These are phyloP conservation scores for Phytophthora kernoviae DNA, from an alignment of 352 stramenopile species.

Conservation along the genomic window DNA sequence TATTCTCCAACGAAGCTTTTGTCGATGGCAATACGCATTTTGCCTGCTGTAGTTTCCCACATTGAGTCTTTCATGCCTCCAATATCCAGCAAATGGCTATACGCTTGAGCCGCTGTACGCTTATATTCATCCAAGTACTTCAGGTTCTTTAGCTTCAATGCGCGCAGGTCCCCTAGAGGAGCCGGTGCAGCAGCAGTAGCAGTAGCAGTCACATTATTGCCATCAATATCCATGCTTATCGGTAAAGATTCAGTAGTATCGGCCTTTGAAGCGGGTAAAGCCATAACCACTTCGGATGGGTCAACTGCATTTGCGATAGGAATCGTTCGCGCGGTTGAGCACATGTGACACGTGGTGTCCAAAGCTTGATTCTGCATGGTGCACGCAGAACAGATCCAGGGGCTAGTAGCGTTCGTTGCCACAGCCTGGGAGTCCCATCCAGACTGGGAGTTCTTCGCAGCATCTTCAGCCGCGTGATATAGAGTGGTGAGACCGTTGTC, in stretches of 20 bases:
- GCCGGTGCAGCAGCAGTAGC: neutral
- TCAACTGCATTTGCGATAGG: conserved; percentile 49
- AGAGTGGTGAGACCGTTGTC: conserved; percentile 68
- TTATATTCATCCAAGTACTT: conserved; percentile 61
- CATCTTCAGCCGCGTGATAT: conserved; percentile 68
- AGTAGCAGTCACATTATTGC: conserved; percentile 10
- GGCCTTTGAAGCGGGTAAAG: conserved; percentile 31
- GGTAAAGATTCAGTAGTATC: conserved; percentile 29
- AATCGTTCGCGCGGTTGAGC: conserved; percentile 49
- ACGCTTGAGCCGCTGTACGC: conserved; percentile 43
- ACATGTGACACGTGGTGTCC: conserved; percentile 75
- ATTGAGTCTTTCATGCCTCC: conserved; percentile 35
- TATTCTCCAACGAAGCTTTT: conserved; percentile 64
- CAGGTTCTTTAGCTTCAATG: conserved; percentile 41
- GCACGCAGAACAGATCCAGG: conserved; percentile 70
- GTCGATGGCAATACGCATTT: conserved; percentile 50
- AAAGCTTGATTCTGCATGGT: conserved; percentile 80
- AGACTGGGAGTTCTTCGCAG: conserved; percentile 30
- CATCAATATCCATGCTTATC: conserved; percentile 48
- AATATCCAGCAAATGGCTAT: conserved; percentile 35
- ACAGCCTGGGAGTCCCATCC: conserved; percentile 16
- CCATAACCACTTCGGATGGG: conserved; percentile 35
- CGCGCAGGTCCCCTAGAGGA: conserved; percentile 12
- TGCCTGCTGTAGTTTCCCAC: conserved; percentile 80
- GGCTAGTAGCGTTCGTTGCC: conserved; percentile 17